Evolutionary conservation across 495 filamentous ascomycete species (phyloP).

Genomic region (Gamarada debralockiae): DNA sequence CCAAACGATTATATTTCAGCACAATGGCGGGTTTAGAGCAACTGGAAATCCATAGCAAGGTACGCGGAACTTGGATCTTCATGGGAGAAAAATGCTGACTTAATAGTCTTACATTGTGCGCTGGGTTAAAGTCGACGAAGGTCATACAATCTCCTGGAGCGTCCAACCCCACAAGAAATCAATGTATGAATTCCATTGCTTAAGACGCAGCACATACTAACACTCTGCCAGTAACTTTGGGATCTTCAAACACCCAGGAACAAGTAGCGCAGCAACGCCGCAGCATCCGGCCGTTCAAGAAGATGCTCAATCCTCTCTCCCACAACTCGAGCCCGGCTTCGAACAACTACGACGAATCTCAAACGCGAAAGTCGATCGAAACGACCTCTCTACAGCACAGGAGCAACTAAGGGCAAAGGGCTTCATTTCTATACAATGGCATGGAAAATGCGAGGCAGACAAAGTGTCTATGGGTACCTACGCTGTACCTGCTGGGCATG

Average conservation of each 20-base stretch:
- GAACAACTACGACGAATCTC: constrained; percentile 14
- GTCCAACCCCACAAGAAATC: constrained; percentile 97
- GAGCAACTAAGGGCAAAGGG: constrained; percentile 84
- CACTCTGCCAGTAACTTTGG: constrained; percentile 71
- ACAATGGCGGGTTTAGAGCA: constrained; percentile 93
- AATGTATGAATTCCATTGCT: constrained; percentile 44
- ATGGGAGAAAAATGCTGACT: neutral
- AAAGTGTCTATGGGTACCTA: constrained; percentile 90
- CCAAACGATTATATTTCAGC: neutral
- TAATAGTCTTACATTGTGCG: constrained; percentile 90
- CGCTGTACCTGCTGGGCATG: constrained; percentile 65
- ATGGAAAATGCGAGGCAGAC: constrained; percentile 93
- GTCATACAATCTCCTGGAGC: constrained; percentile 95
- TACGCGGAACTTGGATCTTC: constrained; percentile 34
- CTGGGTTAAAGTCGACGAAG: constrained; percentile 87
- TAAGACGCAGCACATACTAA: constrained; percentile 4
- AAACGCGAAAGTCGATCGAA: constrained; percentile 29
- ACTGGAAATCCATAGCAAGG: constrained; percentile 96
- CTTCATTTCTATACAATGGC: constrained; percentile 81
- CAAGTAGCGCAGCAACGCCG: constrained; percentile 30
- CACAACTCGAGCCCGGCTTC: constrained; percentile 10
- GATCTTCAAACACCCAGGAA: constrained; percentile 92
- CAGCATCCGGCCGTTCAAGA: constrained; percentile 9
- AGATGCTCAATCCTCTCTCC: constrained; percentile 13
- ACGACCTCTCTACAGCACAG: constrained; percentile 56